Percentiles rank a stretch among this genome's conserved stretches.
phyloP scores from a whole-genome alignment of 352 stramenopile genomes.

The Phytophthora sojae region DNA sequence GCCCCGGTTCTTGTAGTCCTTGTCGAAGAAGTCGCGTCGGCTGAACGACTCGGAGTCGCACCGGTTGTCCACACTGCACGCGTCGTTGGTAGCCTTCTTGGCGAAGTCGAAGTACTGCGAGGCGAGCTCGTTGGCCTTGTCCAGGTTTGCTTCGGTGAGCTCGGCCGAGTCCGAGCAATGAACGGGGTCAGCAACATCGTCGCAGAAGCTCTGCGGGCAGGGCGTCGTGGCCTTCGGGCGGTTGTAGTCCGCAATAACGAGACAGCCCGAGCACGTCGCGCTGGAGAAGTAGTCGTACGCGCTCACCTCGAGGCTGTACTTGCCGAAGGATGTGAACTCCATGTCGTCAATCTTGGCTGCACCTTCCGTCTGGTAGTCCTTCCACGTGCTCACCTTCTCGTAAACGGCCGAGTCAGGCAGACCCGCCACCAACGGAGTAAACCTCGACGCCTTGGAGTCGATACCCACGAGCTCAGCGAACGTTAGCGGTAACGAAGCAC shows the following conservation, averaged over 20 bases:
- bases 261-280: conserved; percentile 53
- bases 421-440: conserved; percentile 18
- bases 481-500: conserved; percentile 11
- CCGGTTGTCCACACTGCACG: conserved; percentile 49
- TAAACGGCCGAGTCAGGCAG: conserved; percentile 1
- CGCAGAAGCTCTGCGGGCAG: conserved; percentile 52
- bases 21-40: conserved; percentile 53
- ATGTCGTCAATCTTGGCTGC: conserved; percentile 51
- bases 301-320: conserved; percentile 54
- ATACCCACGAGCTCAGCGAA: conserved; percentile 24
- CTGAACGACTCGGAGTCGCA: conserved; percentile 56
- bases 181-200: conserved; percentile 24
- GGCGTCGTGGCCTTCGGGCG: conserved; percentile 44
- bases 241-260: conserved; percentile 58
- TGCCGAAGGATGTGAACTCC: conserved; percentile 49
- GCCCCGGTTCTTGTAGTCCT: too few relatives aligned
- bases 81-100: conserved; percentile 56
- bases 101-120: conserved; percentile 52
- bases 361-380: conserved; percentile 52
- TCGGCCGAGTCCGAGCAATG: conserved; percentile 14
- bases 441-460: conserved; percentile 10
- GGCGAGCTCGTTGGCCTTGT: conserved; percentile 30
- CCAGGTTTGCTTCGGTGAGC: conserved; percentile 47
- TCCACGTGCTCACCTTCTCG: conserved; percentile 47
- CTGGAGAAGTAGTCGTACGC: conserved; percentile 58